Base-by-base conservation (phyloP, 495 filamentous ascomycete genomes). In the Talaromyces proteolyticus region DNA sequence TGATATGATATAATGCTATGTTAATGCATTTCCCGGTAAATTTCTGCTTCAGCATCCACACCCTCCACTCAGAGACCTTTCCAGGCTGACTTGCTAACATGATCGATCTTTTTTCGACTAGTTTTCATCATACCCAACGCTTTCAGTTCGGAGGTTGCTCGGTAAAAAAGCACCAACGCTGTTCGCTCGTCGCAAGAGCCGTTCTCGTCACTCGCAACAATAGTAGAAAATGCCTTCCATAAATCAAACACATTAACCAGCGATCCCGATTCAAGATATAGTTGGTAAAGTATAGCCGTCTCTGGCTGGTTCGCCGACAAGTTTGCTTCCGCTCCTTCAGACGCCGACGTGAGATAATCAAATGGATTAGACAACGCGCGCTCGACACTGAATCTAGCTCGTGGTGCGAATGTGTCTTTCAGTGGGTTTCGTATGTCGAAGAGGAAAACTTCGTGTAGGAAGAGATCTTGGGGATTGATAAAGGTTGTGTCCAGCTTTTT, bases 71-170 rank as follows among this genome's bases (percentile, higher is more conserved):
- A n/a, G n/a, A n/a, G 56, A 2, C 85, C 85, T 55, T 79, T 78
- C 85, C 86, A 89, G 25, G 74, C 66, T 48, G 89, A 67, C 68
- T 96, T 97, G 16, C 88, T 84, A 54, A 96, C 67, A 68, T 96
- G 91, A 63, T 96, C 93, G 11, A 80, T 77, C 76, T 93, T 94
- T 76, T 91, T 96, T 66, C 84, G 87, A 57, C 85, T 97, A 53
- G 76, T 76, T 68, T 93, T 96, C 25, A 96, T 74, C 72, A 96
- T 83, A 17, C 92, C 92, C 68, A 97, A 73, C 39, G 79, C 75
- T 67, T 80, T 86, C 59, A 98, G 63, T 61, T 97, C 94, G 6
- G 91, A 90, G 49, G 96, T 58, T 4, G 76, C 86, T 42, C 80
- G 74, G 62, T 94, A 95, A 66, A 96, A 98, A 45, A 86, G 68